Evolutionary conservation across 257 asterid species (phyloP), one percentile per base, ranked within the genome.

Genomic region (Fraxinus cuspidata): DNA sequence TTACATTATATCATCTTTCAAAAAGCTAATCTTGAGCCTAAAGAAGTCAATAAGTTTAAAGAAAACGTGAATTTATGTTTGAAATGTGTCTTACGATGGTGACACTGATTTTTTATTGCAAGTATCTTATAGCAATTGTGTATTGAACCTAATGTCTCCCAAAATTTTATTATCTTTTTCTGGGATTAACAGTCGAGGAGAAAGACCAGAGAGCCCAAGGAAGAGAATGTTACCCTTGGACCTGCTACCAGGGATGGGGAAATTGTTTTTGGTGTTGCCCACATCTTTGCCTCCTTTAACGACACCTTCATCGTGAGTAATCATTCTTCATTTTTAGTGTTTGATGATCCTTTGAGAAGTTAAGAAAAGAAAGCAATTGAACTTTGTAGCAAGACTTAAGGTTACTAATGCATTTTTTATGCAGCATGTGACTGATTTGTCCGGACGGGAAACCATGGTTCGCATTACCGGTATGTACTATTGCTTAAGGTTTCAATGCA

Each of bases 381-480:
- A 37, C 2, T 60, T 31, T 28, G 56, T 29, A 29, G 13, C 5
- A 15, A 8, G n/a, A 29, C 28, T 53, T 21, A 21, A 4, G 4
- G 58, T 11, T 38, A 11, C 13, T 44, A 44, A 31, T 34, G 16
- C 29, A 56, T 77, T 35, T 74, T 1, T 7, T 72, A 16, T 90
- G 84, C 94, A 93, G 98, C 98, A 93, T 15, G 98, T 93, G 21
- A 93, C 98, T 49, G 98, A 93, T 83, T 85, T 93, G 67, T 92
- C 98, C 74, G 98, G 98, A n/a, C 84, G 98, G 66, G 98, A 93
- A 84, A 93, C 98, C 53, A 80, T 93, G 92, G 97, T 92, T 73
- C 92, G 97, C 27, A 92, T 93, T 73, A 93, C 98, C 65, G 98
- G 98, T 93, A 85, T 15, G 23, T n/a, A 53, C 28, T 16, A 5